These are phyloP conservation scores for Claviceps capensis DNA, from an alignment of 2,329 filamentous ascomycete genomes.

Conservation along the genomic window DNA sequence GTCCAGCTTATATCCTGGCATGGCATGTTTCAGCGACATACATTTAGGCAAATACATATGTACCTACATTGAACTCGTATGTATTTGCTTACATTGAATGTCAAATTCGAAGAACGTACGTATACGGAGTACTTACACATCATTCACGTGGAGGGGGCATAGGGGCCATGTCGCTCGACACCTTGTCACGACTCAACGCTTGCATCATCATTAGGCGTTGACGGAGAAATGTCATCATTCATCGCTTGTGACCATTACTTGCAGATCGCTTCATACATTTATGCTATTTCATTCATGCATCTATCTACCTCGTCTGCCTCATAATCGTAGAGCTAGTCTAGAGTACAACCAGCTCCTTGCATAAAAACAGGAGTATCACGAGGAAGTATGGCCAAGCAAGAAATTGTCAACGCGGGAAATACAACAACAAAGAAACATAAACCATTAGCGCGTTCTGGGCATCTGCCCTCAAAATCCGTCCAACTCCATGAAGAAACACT, in stretches of 20 bases:
- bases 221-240: too few relatives aligned
- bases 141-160: too few relatives aligned
- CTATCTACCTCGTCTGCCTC: slow-evolving; percentile 27
- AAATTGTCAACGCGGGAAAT: slow-evolving; percentile 13
- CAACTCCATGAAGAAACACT: slow-evolving; percentile 27
- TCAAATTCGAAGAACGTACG: too few relatives aligned
- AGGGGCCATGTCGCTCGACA: not conserved
- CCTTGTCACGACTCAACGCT: too few relatives aligned
- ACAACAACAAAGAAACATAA: slow-evolving; percentile 9
- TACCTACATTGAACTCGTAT: too few relatives aligned
- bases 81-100: too few relatives aligned
- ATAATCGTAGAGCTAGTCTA: slow-evolving; percentile 26
- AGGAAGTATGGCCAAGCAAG: slow-evolving; percentile 22
- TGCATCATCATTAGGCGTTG: too few relatives aligned
- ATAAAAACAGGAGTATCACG: slow-evolving; percentile 7
- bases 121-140: too few relatives aligned
- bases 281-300: slow-evolving; percentile 21
- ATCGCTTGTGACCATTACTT: not conserved
- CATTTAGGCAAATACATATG: too few relatives aligned
- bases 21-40: too few relatives aligned
- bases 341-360: slow-evolving; percentile 21
- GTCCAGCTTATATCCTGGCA: too few relatives aligned
- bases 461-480: slow-evolving; percentile 21
- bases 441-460: slow-evolving; percentile 17
- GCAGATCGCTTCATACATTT: slow-evolving; percentile 7